A percentile compares a stretch with the other conserved stretches of the same genome.
phyloP scores from a whole-genome alignment of 1,284 basidiomycete genomes.

The Naganishia cerealis region DNA sequence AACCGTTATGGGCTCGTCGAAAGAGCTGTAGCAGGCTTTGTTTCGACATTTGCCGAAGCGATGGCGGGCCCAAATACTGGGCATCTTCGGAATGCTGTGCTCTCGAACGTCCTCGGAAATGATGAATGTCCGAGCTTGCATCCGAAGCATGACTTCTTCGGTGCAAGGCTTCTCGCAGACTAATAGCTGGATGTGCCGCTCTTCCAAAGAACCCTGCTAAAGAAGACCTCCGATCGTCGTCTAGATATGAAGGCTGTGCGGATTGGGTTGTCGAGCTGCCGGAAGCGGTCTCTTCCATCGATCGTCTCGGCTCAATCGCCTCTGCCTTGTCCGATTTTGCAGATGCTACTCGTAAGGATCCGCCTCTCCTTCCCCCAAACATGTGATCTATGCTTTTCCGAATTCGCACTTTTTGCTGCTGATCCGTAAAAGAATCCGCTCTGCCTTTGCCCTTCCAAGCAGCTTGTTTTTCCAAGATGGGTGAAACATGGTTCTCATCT shows the following conservation, averaged over 20 bases:
- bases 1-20: conserved; percentile 41
- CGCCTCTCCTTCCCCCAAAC: conserved; percentile 27
- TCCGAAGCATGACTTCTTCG: conserved; percentile 22
- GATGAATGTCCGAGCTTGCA: conserved; percentile 4
- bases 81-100: conserved; percentile 1
- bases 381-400: conserved; percentile 30
- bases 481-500: conserved; percentile 5
- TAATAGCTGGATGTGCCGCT: conserved; percentile 6
- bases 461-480: conserved; percentile 6
- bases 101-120: conserved; percentile 4
- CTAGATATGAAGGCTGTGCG: neutral
- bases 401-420: conserved; percentile 12
- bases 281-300: neutral
- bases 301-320: neutral
- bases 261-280: neutral
- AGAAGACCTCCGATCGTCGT: conserved; percentile 2
- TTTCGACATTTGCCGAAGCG: conserved; percentile 36
- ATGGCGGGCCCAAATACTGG: conserved; percentile 3
- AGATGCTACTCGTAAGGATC: conserved; percentile 13
- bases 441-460: conserved; percentile 22
- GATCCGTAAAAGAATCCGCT: conserved; percentile 2
- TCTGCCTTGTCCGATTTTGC: conserved; percentile 10
- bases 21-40: conserved; percentile 47
- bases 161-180: conserved; percentile 15
- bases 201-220: conserved; percentile 3